Conservation (phyloP, 352 stramenopile genomes). For the Globisporangium viniferum region DNA sequence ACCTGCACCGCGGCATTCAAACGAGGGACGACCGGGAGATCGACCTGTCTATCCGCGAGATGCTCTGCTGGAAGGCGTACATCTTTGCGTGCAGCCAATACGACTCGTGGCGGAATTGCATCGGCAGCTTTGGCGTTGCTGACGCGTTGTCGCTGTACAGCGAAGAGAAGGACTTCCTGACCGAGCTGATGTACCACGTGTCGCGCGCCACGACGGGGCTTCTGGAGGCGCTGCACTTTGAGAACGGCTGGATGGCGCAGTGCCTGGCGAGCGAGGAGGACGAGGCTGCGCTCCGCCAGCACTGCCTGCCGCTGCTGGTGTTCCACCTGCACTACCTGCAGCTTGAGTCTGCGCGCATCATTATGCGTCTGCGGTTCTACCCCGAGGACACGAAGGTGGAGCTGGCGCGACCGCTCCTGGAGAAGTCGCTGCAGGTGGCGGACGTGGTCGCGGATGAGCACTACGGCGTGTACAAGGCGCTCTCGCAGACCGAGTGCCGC, state of each 20-base stretch:
- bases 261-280: conserved; percentile 45
- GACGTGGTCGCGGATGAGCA: conserved; percentile 78
- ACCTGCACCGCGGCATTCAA: conserved; percentile 48
- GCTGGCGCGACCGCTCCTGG: conserved; percentile 53
- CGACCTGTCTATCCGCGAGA: conserved; percentile 51
- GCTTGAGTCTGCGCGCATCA: conserved; percentile 66
- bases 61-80: conserved; percentile 73
- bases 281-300: conserved; percentile 38
- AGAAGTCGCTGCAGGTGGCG: conserved; percentile 73
- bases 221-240: conserved; percentile 79
- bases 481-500: conserved; percentile 61
- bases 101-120: conserved; percentile 66
- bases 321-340: conserved; percentile 79
- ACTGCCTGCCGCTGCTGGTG: conserved; percentile 65
- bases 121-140: conserved; percentile 20
- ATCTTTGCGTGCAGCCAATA: conserved; percentile 64
- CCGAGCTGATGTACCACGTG: conserved; percentile 75
- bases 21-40: conserved; percentile 43
- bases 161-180: conserved; percentile 75
- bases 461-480: conserved; percentile 58
- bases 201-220: conserved; percentile 43
- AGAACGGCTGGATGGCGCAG: conserved; percentile 67
- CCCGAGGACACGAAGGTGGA: conserved; percentile 50
- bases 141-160: conserved; percentile 42
- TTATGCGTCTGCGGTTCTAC: conserved; percentile 72